These are phyloP conservation scores for Penicillium egyptiacum DNA, from an alignment of 495 filamentous ascomycete species.

Conservation along the genomic window DNA sequence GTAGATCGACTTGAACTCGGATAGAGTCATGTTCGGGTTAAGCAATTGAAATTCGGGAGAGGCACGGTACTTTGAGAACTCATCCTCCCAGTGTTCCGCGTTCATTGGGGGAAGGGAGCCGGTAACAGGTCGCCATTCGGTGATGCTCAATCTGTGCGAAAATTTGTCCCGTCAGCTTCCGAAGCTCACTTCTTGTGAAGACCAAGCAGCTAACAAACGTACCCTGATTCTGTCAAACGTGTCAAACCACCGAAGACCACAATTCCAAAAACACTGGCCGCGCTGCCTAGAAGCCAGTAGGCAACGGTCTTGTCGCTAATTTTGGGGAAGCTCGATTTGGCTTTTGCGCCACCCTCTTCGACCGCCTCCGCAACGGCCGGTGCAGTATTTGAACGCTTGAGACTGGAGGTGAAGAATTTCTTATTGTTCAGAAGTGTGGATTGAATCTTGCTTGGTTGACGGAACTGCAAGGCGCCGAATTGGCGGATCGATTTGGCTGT, in stretches of 20 bases:
- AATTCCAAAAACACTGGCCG: slow-evolving; percentile 90
- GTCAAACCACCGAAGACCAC: slow-evolving; percentile 95
- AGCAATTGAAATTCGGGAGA: slow-evolving; percentile 89
- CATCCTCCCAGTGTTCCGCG: slow-evolving; percentile 75
- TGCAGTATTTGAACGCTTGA: slow-evolving; percentile 29
- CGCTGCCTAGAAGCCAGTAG: slow-evolving; percentile 91
- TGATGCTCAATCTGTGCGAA: slow-evolving; percentile 81
- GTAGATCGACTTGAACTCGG: slow-evolving; percentile 97
- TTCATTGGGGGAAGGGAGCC: slow-evolving; percentile 85
- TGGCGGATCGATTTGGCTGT: slow-evolving; percentile 39
- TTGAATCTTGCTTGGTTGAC: slow-evolving; percentile 31
- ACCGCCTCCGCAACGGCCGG: slow-evolving; percentile 21
- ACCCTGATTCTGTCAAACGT: slow-evolving; percentile 94
- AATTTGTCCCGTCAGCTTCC: slow-evolving; percentile 22
- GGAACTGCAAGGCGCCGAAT: slow-evolving; percentile 29
- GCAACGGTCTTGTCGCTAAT: slow-evolving; percentile 71
- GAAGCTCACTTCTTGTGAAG: neutral
- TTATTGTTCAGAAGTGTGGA: slow-evolving; percentile 29
- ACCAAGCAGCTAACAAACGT: slow-evolving; percentile 25
- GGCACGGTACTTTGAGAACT: slow-evolving; percentile 86
- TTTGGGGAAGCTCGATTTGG: slow-evolving; percentile 63
- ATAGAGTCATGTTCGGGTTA: slow-evolving; percentile 86
- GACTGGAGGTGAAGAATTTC: slow-evolving; percentile 33
- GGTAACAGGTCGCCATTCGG: slow-evolving; percentile 97
- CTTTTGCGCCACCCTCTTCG: slow-evolving; percentile 28